Conservation (phyloP, 192 early-diverging fungal species). For the Coemansia sp. region DNA sequence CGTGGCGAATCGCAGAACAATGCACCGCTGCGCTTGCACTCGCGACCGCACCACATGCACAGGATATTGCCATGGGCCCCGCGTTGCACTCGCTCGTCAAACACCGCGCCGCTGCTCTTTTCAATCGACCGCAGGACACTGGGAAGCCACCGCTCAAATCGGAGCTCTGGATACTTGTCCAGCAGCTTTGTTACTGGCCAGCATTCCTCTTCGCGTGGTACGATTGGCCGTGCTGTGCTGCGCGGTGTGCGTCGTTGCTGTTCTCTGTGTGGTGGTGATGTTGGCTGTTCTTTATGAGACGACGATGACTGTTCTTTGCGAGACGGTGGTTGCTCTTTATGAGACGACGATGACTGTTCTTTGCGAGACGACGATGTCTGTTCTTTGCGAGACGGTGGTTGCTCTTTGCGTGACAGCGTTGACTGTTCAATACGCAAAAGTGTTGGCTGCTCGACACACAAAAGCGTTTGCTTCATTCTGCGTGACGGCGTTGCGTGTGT, state of each 20-base stretch:
- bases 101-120: slow-evolving; percentile 13
- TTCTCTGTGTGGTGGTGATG: background rate
- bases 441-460: too few relatives aligned
- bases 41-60: slow-evolving; percentile 46
- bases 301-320: background rate
- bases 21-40: slow-evolving; percentile 8
- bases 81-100: slow-evolving; percentile 40
- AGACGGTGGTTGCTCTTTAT: background rate
- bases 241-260: slow-evolving; percentile 10
- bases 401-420: background rate
- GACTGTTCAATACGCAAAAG: too few relatives aligned
- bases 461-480: too few relatives aligned
- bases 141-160: slow-evolving; percentile 46
- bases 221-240: slow-evolving; percentile 24
- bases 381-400: background rate
- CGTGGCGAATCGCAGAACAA: slow-evolving; percentile 26
- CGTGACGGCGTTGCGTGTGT: background rate
- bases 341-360: background rate
- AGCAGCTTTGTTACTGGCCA: slow-evolving; percentile 40
- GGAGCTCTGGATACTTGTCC: slow-evolving; percentile 38
- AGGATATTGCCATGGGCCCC: slow-evolving; percentile 28
- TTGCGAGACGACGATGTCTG: background rate
- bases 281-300: background rate
- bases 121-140: slow-evolving; percentile 18
- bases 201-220: slow-evolving; percentile 37